These are phyloP conservation scores for Prunus campanulata DNA, from an alignment of 306 rosid species.

Conservation along the genomic window DNA sequence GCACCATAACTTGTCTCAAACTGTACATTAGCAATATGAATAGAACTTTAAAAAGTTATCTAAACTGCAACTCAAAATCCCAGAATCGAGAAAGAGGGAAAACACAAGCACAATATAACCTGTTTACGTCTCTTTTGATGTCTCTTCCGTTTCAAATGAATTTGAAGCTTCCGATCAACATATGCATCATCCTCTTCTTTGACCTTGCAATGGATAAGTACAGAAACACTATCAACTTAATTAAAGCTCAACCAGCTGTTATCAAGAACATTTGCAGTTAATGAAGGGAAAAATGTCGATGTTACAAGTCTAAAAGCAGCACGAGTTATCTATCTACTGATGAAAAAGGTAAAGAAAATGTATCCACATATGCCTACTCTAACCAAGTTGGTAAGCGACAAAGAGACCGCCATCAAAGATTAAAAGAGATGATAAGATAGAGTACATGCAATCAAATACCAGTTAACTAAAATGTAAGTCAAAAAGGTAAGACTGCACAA, in stretches of 20 bases:
- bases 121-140: constrained; percentile 56
- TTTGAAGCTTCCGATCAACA: constrained; percentile 68
- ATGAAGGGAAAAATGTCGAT: not conserved
- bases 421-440: not conserved
- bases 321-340: not conserved
- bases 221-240: constrained; percentile 6
- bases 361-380: not conserved
- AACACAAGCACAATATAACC: constrained; percentile 35
- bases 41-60: not conserved
- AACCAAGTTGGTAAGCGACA: not conserved
- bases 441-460: not conserved
- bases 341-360: not conserved
- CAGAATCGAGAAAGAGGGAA: constrained; percentile 10
- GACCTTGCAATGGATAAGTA: constrained; percentile 47
- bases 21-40: not conserved
- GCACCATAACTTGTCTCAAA: not conserved
- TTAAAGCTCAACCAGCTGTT: constrained; percentile 13
- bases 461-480: not conserved
- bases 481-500: not conserved
- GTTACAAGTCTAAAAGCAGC: not conserved
- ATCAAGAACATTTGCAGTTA: not conserved
- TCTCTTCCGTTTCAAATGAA: constrained; percentile 72
- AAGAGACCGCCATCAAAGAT: not conserved
- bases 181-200: constrained; percentile 94
- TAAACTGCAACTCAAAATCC: not conserved